phyloP scores from a whole-genome alignment of 2,329 filamentous ascomycete genomes.

The Fusarium foetens region DNA sequence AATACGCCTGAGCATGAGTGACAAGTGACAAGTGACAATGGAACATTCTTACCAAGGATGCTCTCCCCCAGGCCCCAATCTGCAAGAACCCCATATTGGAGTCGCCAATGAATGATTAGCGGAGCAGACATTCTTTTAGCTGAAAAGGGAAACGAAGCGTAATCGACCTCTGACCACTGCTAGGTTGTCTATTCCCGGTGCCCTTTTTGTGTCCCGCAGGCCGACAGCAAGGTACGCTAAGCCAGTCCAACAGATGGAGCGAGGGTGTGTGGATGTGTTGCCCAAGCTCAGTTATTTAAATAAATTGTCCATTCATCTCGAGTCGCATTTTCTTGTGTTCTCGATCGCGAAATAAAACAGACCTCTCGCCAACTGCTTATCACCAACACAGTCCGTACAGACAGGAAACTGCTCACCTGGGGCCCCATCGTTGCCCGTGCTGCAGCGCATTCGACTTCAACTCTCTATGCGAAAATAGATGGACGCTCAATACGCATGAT shows the following conservation, averaged over 20 bases:
- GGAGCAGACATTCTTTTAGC: constrained; percentile 15
- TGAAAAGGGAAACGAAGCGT: constrained; percentile 14
- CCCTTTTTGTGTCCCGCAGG: constrained; percentile 41
- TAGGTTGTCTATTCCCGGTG: constrained; percentile 27
- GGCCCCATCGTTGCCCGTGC: not conserved
- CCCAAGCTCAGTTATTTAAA: constrained; percentile 30
- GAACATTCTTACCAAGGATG: not conserved
- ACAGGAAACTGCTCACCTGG: not conserved
- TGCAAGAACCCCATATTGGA: not conserved
- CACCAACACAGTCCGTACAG: not conserved
- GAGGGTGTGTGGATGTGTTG: constrained; percentile 8
- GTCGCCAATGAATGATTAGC: constrained; percentile 10
- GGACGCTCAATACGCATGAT: not conserved
- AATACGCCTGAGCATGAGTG: not conserved
- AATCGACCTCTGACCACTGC: not conserved
- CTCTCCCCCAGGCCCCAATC: not conserved
- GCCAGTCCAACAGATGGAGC: constrained; percentile 11
- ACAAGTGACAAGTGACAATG: not conserved
- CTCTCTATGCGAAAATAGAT: not conserved
- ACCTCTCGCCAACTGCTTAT: not conserved
- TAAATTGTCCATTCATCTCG: constrained; percentile 22
- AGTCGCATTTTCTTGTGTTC: constrained; percentile 16
- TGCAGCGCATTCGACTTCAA: not conserved
- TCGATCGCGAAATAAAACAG: constrained; percentile 7
- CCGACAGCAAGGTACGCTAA: constrained; percentile 33